phyloP scores from a whole-genome alignment of 352 stramenopile genomes.

The Poterioochromonas sp. region DNA sequence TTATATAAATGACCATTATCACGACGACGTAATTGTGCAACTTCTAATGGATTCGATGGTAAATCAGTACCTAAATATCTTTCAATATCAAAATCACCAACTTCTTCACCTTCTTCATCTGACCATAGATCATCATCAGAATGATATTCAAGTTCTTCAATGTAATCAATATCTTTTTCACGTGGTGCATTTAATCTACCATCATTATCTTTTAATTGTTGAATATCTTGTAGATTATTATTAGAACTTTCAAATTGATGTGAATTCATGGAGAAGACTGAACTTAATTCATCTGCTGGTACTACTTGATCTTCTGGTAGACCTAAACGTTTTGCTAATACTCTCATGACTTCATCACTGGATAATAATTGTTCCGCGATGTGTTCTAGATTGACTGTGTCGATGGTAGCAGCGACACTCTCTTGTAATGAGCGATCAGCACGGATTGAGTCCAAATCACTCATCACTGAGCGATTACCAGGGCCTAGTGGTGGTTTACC shows the following conservation, averaged over 20 bases:
- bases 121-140: slow-evolving; percentile 30
- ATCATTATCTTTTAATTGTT: slow-evolving; percentile 37
- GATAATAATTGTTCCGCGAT: slow-evolving; percentile 45
- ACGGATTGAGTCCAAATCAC: background rate
- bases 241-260: slow-evolving; percentile 28
- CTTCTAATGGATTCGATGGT: background rate
- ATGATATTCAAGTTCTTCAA: slow-evolving; percentile 1
- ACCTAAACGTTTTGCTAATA: slow-evolving; percentile 45
- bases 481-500: background rate
- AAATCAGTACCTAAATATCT: background rate
- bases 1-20: background rate
- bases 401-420: background rate
- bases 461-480: background rate
- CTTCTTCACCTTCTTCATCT: slow-evolving; percentile 7
- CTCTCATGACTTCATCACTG: slow-evolving; percentile 47
- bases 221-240: slow-evolving; percentile 12
- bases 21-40: background rate
- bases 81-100: background rate
- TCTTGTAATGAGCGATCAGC: slow-evolving; percentile 10
- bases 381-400: slow-evolving; percentile 42
- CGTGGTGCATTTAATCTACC: slow-evolving; percentile 31
- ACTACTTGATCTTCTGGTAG: slow-evolving; percentile 42
- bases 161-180: slow-evolving; percentile 19
- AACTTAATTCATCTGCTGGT: slow-evolving; percentile 36
- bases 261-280: slow-evolving; percentile 35